Conservation (phyloP, 2,329 filamentous ascomycete species). For the Cercospora sojina region DNA sequence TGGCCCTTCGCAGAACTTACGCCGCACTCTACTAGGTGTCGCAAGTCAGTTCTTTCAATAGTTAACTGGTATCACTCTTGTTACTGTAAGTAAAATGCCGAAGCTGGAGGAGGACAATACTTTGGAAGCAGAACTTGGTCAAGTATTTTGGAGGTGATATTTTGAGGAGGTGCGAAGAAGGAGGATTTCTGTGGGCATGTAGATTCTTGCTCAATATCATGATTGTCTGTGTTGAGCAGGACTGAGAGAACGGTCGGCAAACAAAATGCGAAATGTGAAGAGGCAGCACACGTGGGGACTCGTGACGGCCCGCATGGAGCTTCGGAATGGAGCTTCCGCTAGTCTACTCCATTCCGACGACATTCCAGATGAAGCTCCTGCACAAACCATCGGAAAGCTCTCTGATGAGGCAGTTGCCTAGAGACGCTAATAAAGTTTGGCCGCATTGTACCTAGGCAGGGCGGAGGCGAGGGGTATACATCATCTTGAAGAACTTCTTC, state of each 20-base stretch:
- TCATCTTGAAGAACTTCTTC: not conserved
- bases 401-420: not conserved
- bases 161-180: slow-evolving; percentile 3
- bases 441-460: not conserved
- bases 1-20: slow-evolving; percentile 17
- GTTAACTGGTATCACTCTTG: slow-evolving; percentile 32
- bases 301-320: not conserved
- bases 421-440: not conserved
- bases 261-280: not conserved
- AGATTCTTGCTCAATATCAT: not conserved
- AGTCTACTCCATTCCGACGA: not conserved
- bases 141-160: slow-evolving; percentile 15
- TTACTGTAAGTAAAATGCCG: slow-evolving; percentile 16
- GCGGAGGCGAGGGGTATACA: not conserved
- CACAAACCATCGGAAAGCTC: not conserved
- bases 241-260: not conserved
- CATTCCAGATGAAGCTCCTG: not conserved
- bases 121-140: slow-evolving; percentile 2
- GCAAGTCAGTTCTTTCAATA: slow-evolving; percentile 49
- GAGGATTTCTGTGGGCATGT: slow-evolving; percentile 4
- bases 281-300: not conserved
- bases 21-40: slow-evolving; percentile 39
- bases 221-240: not conserved
- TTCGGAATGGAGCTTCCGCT: not conserved
- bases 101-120: slow-evolving; percentile 3